These are phyloP conservation scores for Lactifluus volemus DNA, from an alignment of 768 basidiomycete species.

Conservation along the genomic window DNA sequence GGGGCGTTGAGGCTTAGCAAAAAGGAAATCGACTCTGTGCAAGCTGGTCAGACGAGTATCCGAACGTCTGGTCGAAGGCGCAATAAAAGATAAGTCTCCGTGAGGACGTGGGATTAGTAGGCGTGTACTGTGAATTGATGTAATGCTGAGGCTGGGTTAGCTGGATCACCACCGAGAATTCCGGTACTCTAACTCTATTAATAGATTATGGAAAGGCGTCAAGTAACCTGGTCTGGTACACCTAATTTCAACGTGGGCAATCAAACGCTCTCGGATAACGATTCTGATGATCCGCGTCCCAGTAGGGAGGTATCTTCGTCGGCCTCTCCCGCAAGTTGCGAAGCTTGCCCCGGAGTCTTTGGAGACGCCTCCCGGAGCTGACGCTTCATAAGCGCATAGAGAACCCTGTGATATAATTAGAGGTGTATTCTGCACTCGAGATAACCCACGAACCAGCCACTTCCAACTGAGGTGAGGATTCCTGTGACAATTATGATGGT, in stretches of 20 bases:
- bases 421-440: background rate
- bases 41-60: slow-evolving; percentile 18
- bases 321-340: slow-evolving; percentile 50
- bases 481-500: slow-evolving; percentile 49
- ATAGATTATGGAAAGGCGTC: background rate
- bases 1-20: slow-evolving; percentile 59
- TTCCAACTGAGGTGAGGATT: slow-evolving; percentile 44
- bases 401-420: slow-evolving; percentile 38
- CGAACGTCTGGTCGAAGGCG: slow-evolving; percentile 18
- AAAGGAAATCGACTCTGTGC: slow-evolving; percentile 44
- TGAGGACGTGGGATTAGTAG: slow-evolving; percentile 20
- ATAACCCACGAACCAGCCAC: slow-evolving; percentile 51
- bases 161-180: background rate
- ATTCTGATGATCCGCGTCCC: slow-evolving; percentile 21
- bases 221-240: background rate
- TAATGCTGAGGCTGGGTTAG: background rate
- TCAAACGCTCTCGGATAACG: slow-evolving; percentile 19
- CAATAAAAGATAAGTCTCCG: slow-evolving; percentile 24
- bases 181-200: background rate
- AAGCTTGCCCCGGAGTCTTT: slow-evolving; percentile 45
- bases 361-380: slow-evolving; percentile 40
- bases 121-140: background rate
- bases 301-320: slow-evolving; percentile 56
- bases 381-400: slow-evolving; percentile 56
- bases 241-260: background rate